phyloP scores from a whole-genome alignment of 2,329 filamentous ascomycete genomes.

The Aspergillus costaricaensis region DNA sequence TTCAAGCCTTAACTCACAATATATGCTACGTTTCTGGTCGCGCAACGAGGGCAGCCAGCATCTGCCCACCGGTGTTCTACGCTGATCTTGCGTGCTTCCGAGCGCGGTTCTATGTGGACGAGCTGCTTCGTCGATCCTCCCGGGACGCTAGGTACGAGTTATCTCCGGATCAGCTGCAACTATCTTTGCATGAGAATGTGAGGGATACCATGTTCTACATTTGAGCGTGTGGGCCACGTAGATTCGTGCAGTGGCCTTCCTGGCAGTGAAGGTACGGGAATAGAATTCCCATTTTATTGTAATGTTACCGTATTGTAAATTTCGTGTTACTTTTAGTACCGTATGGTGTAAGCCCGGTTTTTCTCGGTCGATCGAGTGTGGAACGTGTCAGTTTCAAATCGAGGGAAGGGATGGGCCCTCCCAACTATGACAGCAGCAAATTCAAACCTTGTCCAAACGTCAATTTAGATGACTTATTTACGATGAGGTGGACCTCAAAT shows the following conservation, averaged over 20 bases:
- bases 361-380: too few relatives aligned
- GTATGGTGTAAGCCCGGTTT: too few relatives aligned
- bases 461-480: too few relatives aligned
- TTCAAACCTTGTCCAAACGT: too few relatives aligned
- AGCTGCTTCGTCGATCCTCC: background rate
- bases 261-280: too few relatives aligned
- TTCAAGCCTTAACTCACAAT: constrained; percentile 74
- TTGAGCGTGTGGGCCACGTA: background rate
- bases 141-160: background rate
- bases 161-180: background rate
- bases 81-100: constrained; percentile 82
- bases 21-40: constrained; percentile 82
- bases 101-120: constrained; percentile 62
- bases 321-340: too few relatives aligned
- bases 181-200: background rate
- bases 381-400: too few relatives aligned
- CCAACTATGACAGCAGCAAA: too few relatives aligned
- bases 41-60: constrained; percentile 83
- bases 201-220: constrained; percentile 12
- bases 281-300: too few relatives aligned
- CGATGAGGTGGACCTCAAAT: too few relatives aligned
- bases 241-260: background rate
- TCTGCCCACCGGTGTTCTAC: constrained; percentile 88
- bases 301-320: too few relatives aligned
- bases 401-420: too few relatives aligned